Evolutionary conservation across 495 filamentous ascomycete genomes (phyloP).

Genomic region (Ascobolus immersus): DNA sequence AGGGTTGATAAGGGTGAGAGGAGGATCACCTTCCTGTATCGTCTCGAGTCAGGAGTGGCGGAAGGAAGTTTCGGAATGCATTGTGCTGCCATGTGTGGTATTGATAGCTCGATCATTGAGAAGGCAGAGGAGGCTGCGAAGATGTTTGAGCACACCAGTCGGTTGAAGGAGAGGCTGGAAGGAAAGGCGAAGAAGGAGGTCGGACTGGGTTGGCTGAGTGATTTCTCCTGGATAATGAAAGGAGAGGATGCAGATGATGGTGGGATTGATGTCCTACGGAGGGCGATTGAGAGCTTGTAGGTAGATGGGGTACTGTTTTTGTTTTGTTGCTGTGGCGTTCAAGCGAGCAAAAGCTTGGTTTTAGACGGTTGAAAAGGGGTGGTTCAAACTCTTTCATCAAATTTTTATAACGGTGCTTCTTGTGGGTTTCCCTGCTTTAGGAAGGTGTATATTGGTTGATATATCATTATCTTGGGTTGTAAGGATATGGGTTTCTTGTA

Average conservation of each 20-base stretch:
- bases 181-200: constrained; percentile 38
- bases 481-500: no score
- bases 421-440: no score
- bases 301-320: neutral
- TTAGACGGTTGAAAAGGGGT: no score
- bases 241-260: constrained; percentile 22
- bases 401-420: no score
- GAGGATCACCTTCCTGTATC: constrained; percentile 81
- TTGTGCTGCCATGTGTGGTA: constrained; percentile 94
- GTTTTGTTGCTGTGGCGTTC: no score
- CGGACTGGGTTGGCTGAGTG: constrained; percentile 72
- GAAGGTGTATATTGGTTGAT: no score
- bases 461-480: no score
- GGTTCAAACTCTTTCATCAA: no score
- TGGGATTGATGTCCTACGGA: constrained; percentile 43
- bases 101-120: constrained; percentile 57
- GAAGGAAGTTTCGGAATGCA: constrained; percentile 99
- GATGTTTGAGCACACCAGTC: constrained; percentile 84
- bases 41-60: constrained; percentile 79
- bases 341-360: no score
- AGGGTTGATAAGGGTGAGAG: constrained; percentile 65
- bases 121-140: constrained; percentile 70
- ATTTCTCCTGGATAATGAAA: constrained; percentile 59
- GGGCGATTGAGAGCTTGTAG: constrained; percentile 55
- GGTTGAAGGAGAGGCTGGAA: constrained; percentile 69